phyloP scores from a whole-genome alignment of 768 basidiomycete species.

The Tulasnella sp. region DNA sequence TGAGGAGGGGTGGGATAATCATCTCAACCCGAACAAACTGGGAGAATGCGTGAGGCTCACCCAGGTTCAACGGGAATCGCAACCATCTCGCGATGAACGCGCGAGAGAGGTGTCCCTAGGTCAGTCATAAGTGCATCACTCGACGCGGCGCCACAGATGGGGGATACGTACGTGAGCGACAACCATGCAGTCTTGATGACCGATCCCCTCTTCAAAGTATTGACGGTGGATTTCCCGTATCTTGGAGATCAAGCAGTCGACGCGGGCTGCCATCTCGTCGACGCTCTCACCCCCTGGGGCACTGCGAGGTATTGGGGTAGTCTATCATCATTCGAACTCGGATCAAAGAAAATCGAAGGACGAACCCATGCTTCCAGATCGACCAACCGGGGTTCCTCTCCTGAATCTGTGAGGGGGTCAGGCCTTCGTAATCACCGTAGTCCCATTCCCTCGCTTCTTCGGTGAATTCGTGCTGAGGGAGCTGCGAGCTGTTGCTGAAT shows the following conservation, averaged over 20 bases:
- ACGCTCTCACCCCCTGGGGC: conserved; percentile 83
- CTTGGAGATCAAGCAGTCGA: conserved; percentile 62
- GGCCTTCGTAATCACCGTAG: conserved; percentile 72
- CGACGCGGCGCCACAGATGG: too few species aligned
- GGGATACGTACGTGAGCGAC: conserved; percentile 54
- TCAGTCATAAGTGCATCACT: background rate
- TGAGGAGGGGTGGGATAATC: conserved; percentile 21
- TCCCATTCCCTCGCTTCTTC: conserved; percentile 78
- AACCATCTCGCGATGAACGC: conserved; percentile 76
- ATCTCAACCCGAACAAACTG: background rate
- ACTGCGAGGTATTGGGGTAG: conserved; percentile 30
- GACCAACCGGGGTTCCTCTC: conserved; percentile 47
- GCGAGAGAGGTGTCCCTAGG: conserved; percentile 53
- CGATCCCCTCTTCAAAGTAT: conserved; percentile 55
- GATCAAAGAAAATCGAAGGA: too few species aligned
- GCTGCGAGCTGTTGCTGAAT: conserved; percentile 38
- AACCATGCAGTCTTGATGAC: conserved; percentile 70
- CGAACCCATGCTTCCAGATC: conserved; percentile 81
- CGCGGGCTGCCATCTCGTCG: conserved; percentile 63
- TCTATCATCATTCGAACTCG: background rate
- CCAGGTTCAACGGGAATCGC: conserved; percentile 46
- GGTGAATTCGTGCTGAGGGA: conserved; percentile 44
- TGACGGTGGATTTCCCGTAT: conserved; percentile 61
- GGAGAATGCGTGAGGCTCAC: conserved; percentile 25
- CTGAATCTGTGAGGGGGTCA: conserved; percentile 65